A percentile compares a stretch with the other conserved stretches of the same genome.
phyloP scores from a whole-genome alignment of 305 asterid genomes.

The Nicotiana rustica region DNA sequence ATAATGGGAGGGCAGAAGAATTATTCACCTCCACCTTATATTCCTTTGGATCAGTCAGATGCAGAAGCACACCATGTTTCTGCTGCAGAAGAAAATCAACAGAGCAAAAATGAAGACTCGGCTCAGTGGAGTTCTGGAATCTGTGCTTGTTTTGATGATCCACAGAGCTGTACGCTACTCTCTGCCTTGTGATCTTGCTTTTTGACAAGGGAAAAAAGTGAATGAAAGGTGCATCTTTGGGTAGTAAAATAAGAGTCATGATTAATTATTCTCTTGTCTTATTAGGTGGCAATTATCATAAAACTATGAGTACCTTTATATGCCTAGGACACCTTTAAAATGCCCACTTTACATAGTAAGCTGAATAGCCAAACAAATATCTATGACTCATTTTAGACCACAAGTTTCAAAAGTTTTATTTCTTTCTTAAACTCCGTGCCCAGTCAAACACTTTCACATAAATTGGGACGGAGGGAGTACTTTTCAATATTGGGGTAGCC shows the following conservation, averaged over 20 bases:
- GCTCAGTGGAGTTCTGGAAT: slow-evolving; percentile 91
- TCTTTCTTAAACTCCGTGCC: no score
- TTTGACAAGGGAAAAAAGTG: slow-evolving; percentile 58
- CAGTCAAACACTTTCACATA: no score
- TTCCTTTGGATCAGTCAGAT: slow-evolving; percentile 66
- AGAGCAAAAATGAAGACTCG: slow-evolving; percentile 37
- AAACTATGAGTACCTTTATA: background rate
- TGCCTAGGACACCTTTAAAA: background rate
- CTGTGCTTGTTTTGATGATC: slow-evolving; percentile 95
- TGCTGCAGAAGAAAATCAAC: slow-evolving; percentile 45
- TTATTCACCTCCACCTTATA: slow-evolving; percentile 68
- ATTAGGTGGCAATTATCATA: background rate
- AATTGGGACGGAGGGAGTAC: no score
- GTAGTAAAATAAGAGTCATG: slow-evolving; percentile 44
- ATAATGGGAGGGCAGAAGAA: slow-evolving; percentile 51
- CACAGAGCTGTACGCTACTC: slow-evolving; percentile 90
- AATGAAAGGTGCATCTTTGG: slow-evolving; percentile 57
- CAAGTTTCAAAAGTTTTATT: no score
- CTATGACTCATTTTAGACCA: no score
- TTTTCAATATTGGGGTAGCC: background rate
- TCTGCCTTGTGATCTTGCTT: slow-evolving; percentile 67
- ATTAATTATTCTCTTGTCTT: slow-evolving; percentile 35
- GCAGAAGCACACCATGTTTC: slow-evolving; percentile 49
- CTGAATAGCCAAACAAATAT: no score
- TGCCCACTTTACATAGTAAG: no score